Conservation (phyloP, 2,329 filamentous ascomycete genomes). For the Colletotrichum tropicicola region DNA sequence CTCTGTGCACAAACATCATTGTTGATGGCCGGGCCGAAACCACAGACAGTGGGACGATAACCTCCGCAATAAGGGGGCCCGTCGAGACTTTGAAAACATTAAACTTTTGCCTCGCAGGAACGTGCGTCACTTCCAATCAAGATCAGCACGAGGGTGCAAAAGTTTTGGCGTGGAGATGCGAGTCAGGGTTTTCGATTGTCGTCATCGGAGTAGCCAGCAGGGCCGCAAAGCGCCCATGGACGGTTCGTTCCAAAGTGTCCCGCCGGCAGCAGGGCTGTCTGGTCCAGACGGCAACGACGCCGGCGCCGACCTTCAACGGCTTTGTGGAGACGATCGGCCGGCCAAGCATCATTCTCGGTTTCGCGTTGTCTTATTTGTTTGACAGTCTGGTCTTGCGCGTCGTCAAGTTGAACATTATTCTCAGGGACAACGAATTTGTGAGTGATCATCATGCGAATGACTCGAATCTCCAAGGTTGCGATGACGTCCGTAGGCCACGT, state of each 20-base stretch:
- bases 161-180: background rate
- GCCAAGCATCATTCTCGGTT: constrained; percentile 4
- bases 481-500: too few relatives aligned
- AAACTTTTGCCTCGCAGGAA: constrained; percentile 13
- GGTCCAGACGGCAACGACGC: background rate
- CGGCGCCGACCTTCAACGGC: background rate
- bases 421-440: too few relatives aligned
- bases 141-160: constrained; percentile 15
- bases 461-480: too few relatives aligned
- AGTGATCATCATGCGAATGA: too few relatives aligned
- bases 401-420: too few relatives aligned
- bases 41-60: background rate
- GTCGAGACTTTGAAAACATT: background rate
- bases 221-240: background rate
- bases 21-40: background rate
- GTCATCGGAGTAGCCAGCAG: background rate
- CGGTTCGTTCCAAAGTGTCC: constrained; percentile 6
- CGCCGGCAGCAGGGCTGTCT: background rate
- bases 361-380: background rate
- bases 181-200: constrained; percentile 12
- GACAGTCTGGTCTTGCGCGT: background rate
- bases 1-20: background rate
- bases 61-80: background rate
- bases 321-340: background rate
- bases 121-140: constrained; percentile 17